These are phyloP conservation scores for Ogataea nakhonphanomensis DNA, from an alignment of 805 yeast species.

Conservation along the genomic window DNA sequence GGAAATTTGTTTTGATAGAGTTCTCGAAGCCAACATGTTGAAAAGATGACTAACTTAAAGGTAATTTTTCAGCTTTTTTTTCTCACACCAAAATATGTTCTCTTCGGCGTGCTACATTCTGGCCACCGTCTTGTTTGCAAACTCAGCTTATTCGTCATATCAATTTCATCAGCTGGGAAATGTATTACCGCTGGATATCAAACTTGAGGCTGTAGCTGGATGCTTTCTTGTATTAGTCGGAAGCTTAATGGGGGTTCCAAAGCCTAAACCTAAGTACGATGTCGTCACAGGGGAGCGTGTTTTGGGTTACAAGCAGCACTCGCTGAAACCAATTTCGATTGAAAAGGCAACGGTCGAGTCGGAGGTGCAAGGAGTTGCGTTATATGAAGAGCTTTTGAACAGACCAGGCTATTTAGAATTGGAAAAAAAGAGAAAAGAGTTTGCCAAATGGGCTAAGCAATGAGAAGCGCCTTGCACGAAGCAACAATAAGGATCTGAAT, in stretches of 20 bases:
- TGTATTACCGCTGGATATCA: slow-evolving; percentile 44
- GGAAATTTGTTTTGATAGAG: slow-evolving; percentile 4
- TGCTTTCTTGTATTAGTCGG: slow-evolving; percentile 41
- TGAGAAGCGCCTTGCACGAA: neutral
- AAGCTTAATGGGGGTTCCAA: slow-evolving; percentile 33
- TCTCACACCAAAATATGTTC: slow-evolving; percentile 2
- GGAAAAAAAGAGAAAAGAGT: slow-evolving; percentile 41
- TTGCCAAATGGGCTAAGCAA: slow-evolving; percentile 33
- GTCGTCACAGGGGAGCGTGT: slow-evolving; percentile 32
- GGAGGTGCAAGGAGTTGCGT: slow-evolving; percentile 44
- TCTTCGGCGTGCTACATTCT: slow-evolving; percentile 9
- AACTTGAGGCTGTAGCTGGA: slow-evolving; percentile 49
- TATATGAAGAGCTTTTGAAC: slow-evolving; percentile 44
- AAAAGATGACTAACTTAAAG: neutral
- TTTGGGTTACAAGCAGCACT: slow-evolving; percentile 23
- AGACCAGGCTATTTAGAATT: slow-evolving; percentile 53
- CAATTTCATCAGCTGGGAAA: slow-evolving; percentile 44
- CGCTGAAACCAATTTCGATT: slow-evolving; percentile 46
- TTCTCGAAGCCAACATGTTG: slow-evolving; percentile 9
- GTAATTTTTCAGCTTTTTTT: neutral
- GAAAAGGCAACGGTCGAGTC: slow-evolving; percentile 45
- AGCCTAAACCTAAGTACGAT: slow-evolving; percentile 16
- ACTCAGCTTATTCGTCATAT: slow-evolving; percentile 53
- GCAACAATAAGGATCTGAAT: neutral
- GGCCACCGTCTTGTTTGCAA: slow-evolving; percentile 33